Conservation (phyloP, 2,329 filamentous ascomycete species). For the Coleophoma eucalyptorum region DNA sequence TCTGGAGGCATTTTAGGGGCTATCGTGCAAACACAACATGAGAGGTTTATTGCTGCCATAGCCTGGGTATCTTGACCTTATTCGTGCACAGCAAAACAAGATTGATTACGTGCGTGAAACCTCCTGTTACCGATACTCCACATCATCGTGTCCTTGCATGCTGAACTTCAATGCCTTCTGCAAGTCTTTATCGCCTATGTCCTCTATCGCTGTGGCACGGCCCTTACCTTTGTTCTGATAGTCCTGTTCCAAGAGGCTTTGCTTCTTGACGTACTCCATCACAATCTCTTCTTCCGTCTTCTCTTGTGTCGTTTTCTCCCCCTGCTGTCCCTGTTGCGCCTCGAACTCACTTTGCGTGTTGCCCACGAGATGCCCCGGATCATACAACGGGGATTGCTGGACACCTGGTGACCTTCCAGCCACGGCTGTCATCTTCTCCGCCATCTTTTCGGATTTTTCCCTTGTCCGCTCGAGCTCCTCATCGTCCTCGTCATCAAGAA, state of each 20-base stretch:
- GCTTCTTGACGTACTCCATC: slow-evolving; percentile 71
- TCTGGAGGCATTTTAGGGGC: no score
- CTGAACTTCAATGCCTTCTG: slow-evolving; percentile 19
- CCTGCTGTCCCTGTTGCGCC: slow-evolving; percentile 9
- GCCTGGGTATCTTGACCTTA: not conserved
- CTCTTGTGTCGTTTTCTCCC: slow-evolving; percentile 17
- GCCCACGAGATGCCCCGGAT: slow-evolving; percentile 17
- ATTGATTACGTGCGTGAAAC: slow-evolving; percentile 8
- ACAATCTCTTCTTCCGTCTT: slow-evolving; percentile 66
- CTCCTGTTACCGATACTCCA: slow-evolving; percentile 9
- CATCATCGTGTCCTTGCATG: slow-evolving; percentile 18
- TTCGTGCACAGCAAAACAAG: slow-evolving; percentile 10
- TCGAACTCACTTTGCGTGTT: slow-evolving; percentile 18
- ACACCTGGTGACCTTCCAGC: slow-evolving; percentile 6
- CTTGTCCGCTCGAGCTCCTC: slow-evolving; percentile 9
- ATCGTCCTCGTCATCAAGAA: slow-evolving; percentile 12
- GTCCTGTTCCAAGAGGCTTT: slow-evolving; percentile 66
- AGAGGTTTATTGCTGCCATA: not conserved
- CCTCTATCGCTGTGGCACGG: slow-evolving; percentile 21
- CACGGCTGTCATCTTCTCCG: slow-evolving; percentile 7
- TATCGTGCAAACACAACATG: not conserved
- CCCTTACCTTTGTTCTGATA: slow-evolving; percentile 20
- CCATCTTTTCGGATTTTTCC: slow-evolving; percentile 19
- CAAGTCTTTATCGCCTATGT: slow-evolving; percentile 18
- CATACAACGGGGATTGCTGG: slow-evolving; percentile 11